Conservation (phyloP, 31 red algal species). For the Asparagopsis taxiformis region DNA sequence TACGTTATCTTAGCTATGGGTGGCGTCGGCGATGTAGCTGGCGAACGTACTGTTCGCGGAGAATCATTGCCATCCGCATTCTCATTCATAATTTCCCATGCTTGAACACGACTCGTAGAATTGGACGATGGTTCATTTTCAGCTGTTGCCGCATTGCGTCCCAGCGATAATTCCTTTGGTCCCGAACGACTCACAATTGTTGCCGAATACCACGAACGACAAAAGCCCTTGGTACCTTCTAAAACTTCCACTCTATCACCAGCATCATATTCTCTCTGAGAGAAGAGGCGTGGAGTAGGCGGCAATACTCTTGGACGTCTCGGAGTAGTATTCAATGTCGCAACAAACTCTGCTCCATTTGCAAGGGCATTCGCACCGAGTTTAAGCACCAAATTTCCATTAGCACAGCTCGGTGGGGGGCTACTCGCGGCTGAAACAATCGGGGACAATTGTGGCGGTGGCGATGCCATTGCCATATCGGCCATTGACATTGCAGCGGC, state of each 20-base stretch:
- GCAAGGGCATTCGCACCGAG: constrained; percentile 7
- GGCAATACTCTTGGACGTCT: constrained; percentile 36
- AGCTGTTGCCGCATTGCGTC: constrained; percentile 21
- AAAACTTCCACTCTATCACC: constrained; percentile 81
- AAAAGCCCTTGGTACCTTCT: constrained; percentile 44
- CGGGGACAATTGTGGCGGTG: background rate
- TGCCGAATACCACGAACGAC: constrained; percentile 74
- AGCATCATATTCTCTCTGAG: constrained; percentile 52
- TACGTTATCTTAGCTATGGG: constrained; percentile 21
- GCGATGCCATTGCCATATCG: constrained; percentile 23
- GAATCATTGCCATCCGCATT: constrained; percentile 38
- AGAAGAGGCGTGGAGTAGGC: constrained; percentile 58
- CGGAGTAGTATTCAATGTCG: background rate
- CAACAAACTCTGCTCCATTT: constrained; percentile 17
- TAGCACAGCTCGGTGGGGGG: background rate
- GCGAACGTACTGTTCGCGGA: constrained; percentile 41
- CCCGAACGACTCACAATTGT: constrained; percentile 22
- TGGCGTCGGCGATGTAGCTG: constrained; percentile 33
- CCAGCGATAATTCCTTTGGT: constrained; percentile 25
- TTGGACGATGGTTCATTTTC: too few species aligned
- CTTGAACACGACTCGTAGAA: too few species aligned
- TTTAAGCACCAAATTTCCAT: constrained; percentile 1
- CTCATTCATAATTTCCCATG: constrained; percentile 19
- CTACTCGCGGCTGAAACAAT: background rate
- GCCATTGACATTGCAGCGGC: constrained; percentile 61